Evolutionary conservation across 805 yeast genomes (phyloP).

Genomic region (Ogataea glucozyma): DNA sequence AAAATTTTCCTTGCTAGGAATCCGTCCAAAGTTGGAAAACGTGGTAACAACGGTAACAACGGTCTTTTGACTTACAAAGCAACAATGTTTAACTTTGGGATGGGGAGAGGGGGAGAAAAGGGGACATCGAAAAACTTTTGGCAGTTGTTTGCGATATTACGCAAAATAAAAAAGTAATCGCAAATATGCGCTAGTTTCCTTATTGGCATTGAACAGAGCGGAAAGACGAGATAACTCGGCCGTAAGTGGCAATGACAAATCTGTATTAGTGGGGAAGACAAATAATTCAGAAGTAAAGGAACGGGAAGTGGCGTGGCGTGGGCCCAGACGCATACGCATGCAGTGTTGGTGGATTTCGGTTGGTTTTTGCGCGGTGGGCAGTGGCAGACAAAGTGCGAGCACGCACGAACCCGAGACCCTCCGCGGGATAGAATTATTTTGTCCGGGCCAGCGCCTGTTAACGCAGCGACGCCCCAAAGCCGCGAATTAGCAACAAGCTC

Average conservation of each 20-base stretch:
- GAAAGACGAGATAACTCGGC: slow-evolving; percentile 5
- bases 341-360: neutral
- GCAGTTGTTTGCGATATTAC: slow-evolving; percentile 4
- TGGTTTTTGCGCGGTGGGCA: too few relatives aligned
- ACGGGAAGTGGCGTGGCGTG: neutral
- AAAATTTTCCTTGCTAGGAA: neutral
- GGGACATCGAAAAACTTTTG: neutral
- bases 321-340: neutral
- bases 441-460: too few relatives aligned
- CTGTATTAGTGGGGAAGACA: slow-evolving; percentile 5
- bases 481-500: too few relatives aligned
- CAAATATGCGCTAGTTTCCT: slow-evolving; percentile 5
- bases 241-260: neutral
- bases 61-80: neutral
- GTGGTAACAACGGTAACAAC: slow-evolving; percentile 9
- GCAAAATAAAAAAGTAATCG: slow-evolving; percentile 5
- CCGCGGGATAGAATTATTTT: too few relatives aligned
- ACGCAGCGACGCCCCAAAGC: too few relatives aligned
- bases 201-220: slow-evolving; percentile 1
- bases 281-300: neutral
- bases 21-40: neutral
- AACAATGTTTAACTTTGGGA: neutral
- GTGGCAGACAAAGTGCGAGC: too few relatives aligned
- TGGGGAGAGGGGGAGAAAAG: neutral
- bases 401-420: too few relatives aligned